Conservation (phyloP, 176 grass and related monocot species). For the Zoysia japonica region DNA sequence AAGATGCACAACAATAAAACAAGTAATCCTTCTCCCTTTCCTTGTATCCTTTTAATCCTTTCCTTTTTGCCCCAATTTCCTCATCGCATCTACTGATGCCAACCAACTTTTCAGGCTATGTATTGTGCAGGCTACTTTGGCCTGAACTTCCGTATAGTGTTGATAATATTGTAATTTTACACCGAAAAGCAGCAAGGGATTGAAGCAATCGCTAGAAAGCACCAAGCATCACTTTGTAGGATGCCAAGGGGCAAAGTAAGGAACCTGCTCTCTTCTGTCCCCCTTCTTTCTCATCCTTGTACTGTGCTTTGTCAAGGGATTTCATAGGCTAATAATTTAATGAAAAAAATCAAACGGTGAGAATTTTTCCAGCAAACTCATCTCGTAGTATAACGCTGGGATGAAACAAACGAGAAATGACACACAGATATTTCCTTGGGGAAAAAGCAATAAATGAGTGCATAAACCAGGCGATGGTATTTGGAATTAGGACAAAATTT, state of each 20-base stretch:
- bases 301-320: constrained; percentile 24
- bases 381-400: background rate
- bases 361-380: background rate
- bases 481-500: constrained; percentile 20
- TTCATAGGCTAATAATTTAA: constrained; percentile 34
- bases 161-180: constrained; percentile 26
- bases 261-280: constrained; percentile 37
- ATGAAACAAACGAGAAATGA: constrained; percentile 27
- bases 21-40: background rate
- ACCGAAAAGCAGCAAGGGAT: constrained; percentile 35
- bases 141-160: constrained; percentile 18
- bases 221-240: constrained; percentile 48
- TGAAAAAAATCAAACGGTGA: constrained; percentile 14
- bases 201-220: constrained; percentile 26
- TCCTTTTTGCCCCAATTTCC: constrained; percentile 42
- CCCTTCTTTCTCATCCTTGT: constrained; percentile 21
- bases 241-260: constrained; percentile 54
- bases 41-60: constrained; percentile 24
- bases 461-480: background rate
- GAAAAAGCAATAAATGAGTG: background rate
- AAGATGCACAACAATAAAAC: constrained; percentile 33
- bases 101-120: constrained; percentile 20
- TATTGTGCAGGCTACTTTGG: constrained; percentile 31
- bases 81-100: constrained; percentile 12
- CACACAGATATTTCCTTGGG: constrained; percentile 26